Evolutionary conservation across 495 filamentous ascomycete species (phyloP), one percentile per base, ranked within the genome.

Genomic region (Aspergillus cavernicola): DNA sequence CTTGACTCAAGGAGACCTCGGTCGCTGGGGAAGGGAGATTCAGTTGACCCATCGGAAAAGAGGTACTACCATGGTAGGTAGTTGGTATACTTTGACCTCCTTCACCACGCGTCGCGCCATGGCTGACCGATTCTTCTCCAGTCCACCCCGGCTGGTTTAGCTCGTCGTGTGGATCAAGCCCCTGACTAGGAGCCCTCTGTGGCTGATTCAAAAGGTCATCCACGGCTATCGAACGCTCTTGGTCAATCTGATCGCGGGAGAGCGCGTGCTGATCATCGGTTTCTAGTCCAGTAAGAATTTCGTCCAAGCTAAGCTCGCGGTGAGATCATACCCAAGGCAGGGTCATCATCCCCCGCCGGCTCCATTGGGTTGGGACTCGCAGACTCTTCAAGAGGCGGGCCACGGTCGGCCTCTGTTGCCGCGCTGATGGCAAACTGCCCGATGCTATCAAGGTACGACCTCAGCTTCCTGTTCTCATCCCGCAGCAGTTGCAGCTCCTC

Each of bases 401-500:
- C n/a, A 41, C 18, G 6, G 13, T 7, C 36, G 6, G 15, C n/a
- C 20, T 19, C 32, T 13, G 32, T 28, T 6, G 22, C 20, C 1
- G 20, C 31, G 32, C 33, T 13, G 9, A 46, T 10, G 15, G 41
- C 51, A 47, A 45, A 44, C 35, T 54, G 51, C 6, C 51, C 51
- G 32, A 54, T 54, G 19, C 41, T 54, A 7, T 54, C 51, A 3
- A 54, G 41, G 22, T 26, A 54, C 16, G 39, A 45, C 18, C 33
- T 1, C 28, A 54, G 40, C 10, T 24, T 24, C 4, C 51, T 40
- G 26, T 54, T 54, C 41, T 54, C 28, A 7, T 54, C 41, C 2
- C 51, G 40, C 7, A 54, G 38, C 6, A 9, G 11, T 16, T 54
- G 51, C 10, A 54, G 29, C 22, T 54, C 51, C 15, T 47, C 29